A percentile compares a stretch with the other conserved stretches of the same genome.
These are phyloP conservation scores for Creolimax fragrantissima DNA, from an alignment of 78 protist genomes.

Conservation along the genomic window DNA sequence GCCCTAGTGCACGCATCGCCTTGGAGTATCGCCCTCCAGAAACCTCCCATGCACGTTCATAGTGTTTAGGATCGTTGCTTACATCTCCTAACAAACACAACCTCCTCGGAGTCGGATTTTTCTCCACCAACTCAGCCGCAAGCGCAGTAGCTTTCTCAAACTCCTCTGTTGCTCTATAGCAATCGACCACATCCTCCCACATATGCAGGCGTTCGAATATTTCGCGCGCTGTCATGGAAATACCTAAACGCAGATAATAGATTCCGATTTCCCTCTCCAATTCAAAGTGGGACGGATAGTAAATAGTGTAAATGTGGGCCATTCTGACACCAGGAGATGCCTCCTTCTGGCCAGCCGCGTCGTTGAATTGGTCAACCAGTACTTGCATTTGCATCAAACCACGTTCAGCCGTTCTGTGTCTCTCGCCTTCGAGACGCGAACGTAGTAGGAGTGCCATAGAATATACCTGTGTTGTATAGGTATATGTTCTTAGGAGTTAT, in stretches of 20 bases:
- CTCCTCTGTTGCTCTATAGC: neutral
- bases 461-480: no score
- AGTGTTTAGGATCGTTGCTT: constrained; percentile 25
- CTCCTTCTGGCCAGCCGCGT: neutral
- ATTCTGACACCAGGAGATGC: constrained; percentile 23
- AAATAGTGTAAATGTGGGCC: neutral
- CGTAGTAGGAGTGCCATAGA: constrained; percentile 53
- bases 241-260: constrained; percentile 45
- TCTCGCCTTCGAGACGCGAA: constrained; percentile 46
- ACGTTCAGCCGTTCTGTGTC: neutral
- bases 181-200: constrained; percentile 53
- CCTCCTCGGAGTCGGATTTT: constrained; percentile 40
- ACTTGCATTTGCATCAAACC: constrained; percentile 37
- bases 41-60: constrained; percentile 45
- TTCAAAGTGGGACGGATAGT: constrained; percentile 45
- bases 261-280: constrained; percentile 47
- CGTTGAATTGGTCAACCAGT: constrained; percentile 61
- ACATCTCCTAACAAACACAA: constrained; percentile 58
- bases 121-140: constrained; percentile 22
- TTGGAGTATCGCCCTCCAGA: constrained; percentile 34
- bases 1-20: constrained; percentile 49
- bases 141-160: constrained; percentile 43
- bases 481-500: no score
- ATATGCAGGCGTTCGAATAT: constrained; percentile 52
- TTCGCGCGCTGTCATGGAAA: constrained; percentile 50